These are phyloP conservation scores for Diaporthe sp. DNA, from an alignment of 2,329 filamentous ascomycete genomes.

Conservation along the genomic window DNA sequence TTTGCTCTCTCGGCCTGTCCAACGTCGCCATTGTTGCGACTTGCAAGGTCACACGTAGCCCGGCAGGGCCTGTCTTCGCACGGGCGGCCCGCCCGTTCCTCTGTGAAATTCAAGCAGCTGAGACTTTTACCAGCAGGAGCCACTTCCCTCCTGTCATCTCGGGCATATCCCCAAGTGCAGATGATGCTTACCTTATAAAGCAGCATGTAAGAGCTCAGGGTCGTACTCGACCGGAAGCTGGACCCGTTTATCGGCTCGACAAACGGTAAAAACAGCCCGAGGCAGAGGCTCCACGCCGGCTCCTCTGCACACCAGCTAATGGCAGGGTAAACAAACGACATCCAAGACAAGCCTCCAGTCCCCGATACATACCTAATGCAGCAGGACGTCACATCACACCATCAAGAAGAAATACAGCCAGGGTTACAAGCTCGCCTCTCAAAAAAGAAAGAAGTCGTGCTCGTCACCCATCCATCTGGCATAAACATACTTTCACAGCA, in stretches of 20 bases:
- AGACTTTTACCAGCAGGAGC: not conserved
- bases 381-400: constrained; percentile 22
- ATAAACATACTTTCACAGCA: constrained; percentile 34
- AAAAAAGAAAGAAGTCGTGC: constrained; percentile 26
- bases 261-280: constrained; percentile 4
- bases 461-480: constrained; percentile 36
- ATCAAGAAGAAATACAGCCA: constrained; percentile 21
- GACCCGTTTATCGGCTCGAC: constrained; percentile 11
- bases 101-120: not conserved
- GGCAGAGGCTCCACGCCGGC: constrained; percentile 12
- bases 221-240: constrained; percentile 24
- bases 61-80: constrained; percentile 22
- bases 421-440: constrained; percentile 21
- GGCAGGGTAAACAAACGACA: not conserved
- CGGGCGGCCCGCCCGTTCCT: constrained; percentile 29
- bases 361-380: constrained; percentile 22
- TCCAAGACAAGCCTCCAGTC: constrained; percentile 12
- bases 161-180: constrained; percentile 18
- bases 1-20: constrained; percentile 28
- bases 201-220: constrained; percentile 1
- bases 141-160: constrained; percentile 30
- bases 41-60: constrained; percentile 26
- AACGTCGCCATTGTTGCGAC: not conserved
- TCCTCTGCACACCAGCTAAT: not conserved
- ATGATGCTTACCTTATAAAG: constrained; percentile 7